Evolutionary conservation across 2,329 filamentous ascomycete species (phyloP), one percentile per base, ranked within the genome.

Genomic region (Cladosporium sp.): DNA sequence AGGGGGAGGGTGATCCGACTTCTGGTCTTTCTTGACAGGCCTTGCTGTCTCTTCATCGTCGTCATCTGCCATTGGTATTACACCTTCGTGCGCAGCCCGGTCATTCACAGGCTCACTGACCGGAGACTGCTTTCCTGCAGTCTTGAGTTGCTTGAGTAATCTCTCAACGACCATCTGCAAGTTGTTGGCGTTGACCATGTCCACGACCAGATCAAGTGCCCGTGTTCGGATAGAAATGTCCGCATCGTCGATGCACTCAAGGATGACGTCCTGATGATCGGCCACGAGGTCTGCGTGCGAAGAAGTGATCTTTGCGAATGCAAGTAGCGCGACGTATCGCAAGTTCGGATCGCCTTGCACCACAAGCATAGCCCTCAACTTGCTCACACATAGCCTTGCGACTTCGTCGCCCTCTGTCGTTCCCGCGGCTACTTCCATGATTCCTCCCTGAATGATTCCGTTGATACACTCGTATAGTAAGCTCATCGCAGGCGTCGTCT

Each of bases 401-500:
- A 99, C 89, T 68, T 96, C 91, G 59, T 97, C 91, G 34, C 88
- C 86, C 49, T 92, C 91, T 29, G 84, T 79, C 17, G 84, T 82
- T 47, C 89, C 88, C 57, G 91, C 89, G 22, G 85, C 83, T 39
- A 85, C 88, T 27, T 89, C 88, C 43, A 99, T 74, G 51, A 99
- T 96, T 0, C 93, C 93, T 22, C 93, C 93, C 67, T 96, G 91
- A 53, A 99, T 96, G 56, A 99, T 95, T 19, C 93, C 93, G 67
- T 95, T 96, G 70, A 99, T 96, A 65, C 93, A 99, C 70, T 99
- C 93, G 62, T 99, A 99, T 5, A 97, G 73, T 22, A 99, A 72
- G n/a, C 93, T 97, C 93, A 97, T 97, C 22, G 93, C 93, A 4
- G 88, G 87, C 0, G 93, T 99, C 1, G 91, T 96, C 60, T 89